These are phyloP conservation scores for Pythium guiyangense DNA, from an alignment of 352 stramenopile genomes.

Conservation along the genomic window DNA sequence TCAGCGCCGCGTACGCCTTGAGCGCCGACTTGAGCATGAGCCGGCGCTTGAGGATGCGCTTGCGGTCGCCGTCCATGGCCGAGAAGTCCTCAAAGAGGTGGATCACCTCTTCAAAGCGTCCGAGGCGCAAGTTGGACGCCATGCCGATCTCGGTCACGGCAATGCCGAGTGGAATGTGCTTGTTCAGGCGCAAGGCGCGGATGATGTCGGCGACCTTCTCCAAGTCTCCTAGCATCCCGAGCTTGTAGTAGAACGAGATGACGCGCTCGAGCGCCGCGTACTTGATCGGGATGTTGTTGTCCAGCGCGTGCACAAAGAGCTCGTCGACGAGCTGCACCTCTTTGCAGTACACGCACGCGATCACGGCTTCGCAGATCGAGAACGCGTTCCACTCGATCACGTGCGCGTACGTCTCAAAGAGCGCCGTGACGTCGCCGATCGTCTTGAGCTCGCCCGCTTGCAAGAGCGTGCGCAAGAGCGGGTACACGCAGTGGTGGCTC, in stretches of 20 bases:
- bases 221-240: constrained; percentile 51
- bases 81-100: constrained; percentile 77
- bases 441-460: constrained; percentile 17
- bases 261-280: constrained; percentile 71
- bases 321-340: constrained; percentile 53
- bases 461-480: constrained; percentile 39
- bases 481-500: constrained; percentile 44
- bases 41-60: constrained; percentile 42
- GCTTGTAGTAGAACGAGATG: constrained; percentile 63
- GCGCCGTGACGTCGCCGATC: constrained; percentile 36
- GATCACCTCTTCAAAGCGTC: constrained; percentile 52
- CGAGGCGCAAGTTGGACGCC: constrained; percentile 53
- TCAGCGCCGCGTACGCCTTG: constrained; percentile 44
- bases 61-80: constrained; percentile 50
- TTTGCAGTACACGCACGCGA: constrained; percentile 42
- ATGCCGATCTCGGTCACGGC: constrained; percentile 74
- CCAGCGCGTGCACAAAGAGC: constrained; percentile 52
- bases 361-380: constrained; percentile 58
- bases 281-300: constrained; percentile 66
- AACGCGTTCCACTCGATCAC: constrained; percentile 65
- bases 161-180: constrained; percentile 71
- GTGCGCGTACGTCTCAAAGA: constrained; percentile 40
- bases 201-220: constrained; percentile 65
- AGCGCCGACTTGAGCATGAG: constrained; percentile 62
- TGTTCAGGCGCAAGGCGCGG: constrained; percentile 60